These are phyloP conservation scores for Trichoderma sp. DNA, from an alignment of 2,329 filamentous ascomycete species.

Conservation along the genomic window DNA sequence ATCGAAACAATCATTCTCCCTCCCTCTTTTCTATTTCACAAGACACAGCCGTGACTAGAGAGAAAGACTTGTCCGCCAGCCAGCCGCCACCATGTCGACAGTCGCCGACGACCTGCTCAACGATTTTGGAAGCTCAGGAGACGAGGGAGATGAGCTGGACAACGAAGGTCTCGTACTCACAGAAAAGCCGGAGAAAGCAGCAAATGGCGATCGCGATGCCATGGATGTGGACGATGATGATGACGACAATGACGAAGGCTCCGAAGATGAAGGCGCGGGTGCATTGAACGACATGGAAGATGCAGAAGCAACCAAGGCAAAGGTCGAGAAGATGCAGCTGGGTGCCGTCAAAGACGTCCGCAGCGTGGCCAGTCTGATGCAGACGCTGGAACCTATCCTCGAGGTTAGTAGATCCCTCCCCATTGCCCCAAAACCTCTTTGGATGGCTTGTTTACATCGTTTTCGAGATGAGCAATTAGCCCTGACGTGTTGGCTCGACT, in stretches of 20 bases:
- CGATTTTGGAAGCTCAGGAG: constrained; percentile 64
- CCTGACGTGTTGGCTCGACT: constrained; percentile 60
- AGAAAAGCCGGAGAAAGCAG: constrained; percentile 41
- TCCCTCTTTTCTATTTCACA: neutral
- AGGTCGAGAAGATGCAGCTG: constrained; percentile 80
- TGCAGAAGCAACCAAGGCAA: constrained; percentile 69
- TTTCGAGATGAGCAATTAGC: constrained; percentile 46
- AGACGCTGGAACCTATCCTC: constrained; percentile 74
- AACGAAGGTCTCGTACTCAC: constrained; percentile 48
- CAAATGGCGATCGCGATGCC: constrained; percentile 38
- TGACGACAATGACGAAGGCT: constrained; percentile 49
- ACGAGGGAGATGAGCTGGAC: constrained; percentile 66
- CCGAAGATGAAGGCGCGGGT: constrained; percentile 56
- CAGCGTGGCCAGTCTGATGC: constrained; percentile 77
- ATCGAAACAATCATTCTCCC: neutral
- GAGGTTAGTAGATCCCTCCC: constrained; percentile 60
- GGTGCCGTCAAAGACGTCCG: constrained; percentile 72
- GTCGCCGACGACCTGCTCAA: constrained; percentile 89
- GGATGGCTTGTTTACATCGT: constrained; percentile 60
- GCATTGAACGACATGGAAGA: constrained; percentile 55
- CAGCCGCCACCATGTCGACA: constrained; percentile 67
- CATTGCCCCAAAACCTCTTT: constrained; percentile 22
- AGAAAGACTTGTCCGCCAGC: neutral
- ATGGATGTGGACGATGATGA: constrained; percentile 55
- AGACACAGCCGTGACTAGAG: neutral